Conservation (phyloP, 352 stramenopile species). For the Stramenopiles sp. region DNA sequence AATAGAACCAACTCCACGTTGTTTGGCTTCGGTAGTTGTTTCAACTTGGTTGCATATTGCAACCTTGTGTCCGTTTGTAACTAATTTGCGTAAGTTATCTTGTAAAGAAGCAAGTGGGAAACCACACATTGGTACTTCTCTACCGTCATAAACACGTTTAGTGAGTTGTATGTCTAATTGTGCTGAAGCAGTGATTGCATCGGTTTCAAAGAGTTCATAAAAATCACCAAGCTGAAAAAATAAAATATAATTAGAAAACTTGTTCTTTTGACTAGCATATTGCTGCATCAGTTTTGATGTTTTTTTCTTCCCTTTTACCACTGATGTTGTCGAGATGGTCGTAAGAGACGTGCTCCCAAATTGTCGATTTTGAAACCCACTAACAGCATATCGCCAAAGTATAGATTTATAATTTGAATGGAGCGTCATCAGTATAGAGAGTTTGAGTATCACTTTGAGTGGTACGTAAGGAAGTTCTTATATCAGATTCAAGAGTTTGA, state of each 20-base stretch:
- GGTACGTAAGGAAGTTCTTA: no score
- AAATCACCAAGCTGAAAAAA: slow-evolving; percentile 12
- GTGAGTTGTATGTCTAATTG: slow-evolving; percentile 8
- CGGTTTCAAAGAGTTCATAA: slow-evolving; percentile 11
- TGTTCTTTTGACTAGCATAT: slow-evolving; percentile 1
- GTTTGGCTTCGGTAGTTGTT: slow-evolving; percentile 3
- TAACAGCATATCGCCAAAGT: no score
- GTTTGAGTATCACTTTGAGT: no score
- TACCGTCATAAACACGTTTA: not conserved
- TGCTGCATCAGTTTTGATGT: slow-evolving; percentile 13
- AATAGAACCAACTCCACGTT: not conserved
- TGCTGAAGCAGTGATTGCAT: not conserved
- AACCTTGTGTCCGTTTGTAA: slow-evolving; percentile 8
- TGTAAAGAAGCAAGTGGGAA: slow-evolving; percentile 1
- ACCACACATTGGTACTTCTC: slow-evolving; percentile 5
- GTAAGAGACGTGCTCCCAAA: no score
- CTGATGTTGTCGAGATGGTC: no score
- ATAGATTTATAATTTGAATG: no score
- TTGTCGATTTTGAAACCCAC: no score
- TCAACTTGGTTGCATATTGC: slow-evolving; percentile 7
- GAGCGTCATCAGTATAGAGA: no score
- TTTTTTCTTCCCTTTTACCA: no score
- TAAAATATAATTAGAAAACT: not conserved
- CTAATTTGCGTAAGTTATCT: not conserved
- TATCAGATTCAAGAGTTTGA: no score